A percentile compares a stretch with the other conserved stretches of the same genome.
Conservation (phyloP, 129 eudicot genomes). For the Flaveria sonorensis region DNA sequence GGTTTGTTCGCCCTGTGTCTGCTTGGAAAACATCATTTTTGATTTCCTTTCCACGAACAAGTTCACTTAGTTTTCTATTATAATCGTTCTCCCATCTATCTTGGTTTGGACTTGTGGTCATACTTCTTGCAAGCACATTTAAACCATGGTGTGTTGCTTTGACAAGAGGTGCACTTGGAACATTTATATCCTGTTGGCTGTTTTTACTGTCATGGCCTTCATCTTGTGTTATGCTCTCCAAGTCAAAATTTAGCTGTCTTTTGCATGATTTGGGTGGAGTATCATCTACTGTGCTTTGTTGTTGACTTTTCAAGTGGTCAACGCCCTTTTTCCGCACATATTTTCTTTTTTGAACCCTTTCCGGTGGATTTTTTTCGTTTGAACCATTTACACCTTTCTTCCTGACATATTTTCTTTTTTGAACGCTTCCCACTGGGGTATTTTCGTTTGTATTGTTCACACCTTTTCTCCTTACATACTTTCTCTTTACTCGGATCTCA, state of each 20-base stretch:
- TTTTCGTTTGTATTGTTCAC: neutral
- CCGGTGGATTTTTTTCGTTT: constrained; percentile 4
- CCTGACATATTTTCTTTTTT: constrained; percentile 42
- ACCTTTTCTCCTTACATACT: constrained; percentile 26
- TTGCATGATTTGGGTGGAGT: constrained; percentile 52
- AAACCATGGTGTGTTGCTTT: constrained; percentile 39
- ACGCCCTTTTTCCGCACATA: constrained; percentile 60
- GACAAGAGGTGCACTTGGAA: constrained; percentile 27
- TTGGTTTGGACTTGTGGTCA: constrained; percentile 39
- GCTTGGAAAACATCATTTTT: constrained; percentile 25
- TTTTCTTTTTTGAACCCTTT: constrained; percentile 53
- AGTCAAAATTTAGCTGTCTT: constrained; percentile 58
- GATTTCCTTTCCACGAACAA: constrained; percentile 7
- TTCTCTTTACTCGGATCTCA: constrained; percentile 59
- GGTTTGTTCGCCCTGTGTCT: constrained; percentile 17
- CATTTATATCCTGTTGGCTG: constrained; percentile 31
- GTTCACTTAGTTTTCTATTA: constrained; percentile 26
- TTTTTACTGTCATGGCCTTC: constrained; percentile 26
- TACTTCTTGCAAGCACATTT: constrained; percentile 48
- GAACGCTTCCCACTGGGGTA: neutral
- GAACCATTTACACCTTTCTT: constrained; percentile 42
- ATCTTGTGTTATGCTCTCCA: constrained; percentile 33
- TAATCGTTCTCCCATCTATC: constrained; percentile 8
- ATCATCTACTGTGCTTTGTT: constrained; percentile 18
- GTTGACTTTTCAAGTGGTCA: constrained; percentile 29